Evolutionary conservation across 1,284 basidiomycete species (phyloP).

Genomic region (Ceratorhiza oryzae-sativae): DNA sequence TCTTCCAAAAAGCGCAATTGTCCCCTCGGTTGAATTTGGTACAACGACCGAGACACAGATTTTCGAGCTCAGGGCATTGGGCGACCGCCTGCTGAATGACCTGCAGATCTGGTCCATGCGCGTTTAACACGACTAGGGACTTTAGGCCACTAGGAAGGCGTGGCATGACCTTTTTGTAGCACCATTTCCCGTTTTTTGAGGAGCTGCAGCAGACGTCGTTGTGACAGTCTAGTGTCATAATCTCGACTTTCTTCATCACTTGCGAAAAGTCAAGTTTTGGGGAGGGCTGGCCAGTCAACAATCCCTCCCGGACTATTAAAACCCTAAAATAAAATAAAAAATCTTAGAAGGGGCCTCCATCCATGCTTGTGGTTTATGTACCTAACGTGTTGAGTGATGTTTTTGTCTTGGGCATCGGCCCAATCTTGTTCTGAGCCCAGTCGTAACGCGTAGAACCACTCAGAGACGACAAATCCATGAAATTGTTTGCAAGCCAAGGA

Average conservation of each 20-base stretch:
- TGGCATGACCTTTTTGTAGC: slow-evolving; percentile 31
- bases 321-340: not conserved
- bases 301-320: not conserved
- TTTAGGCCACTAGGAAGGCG: slow-evolving; percentile 6
- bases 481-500: not conserved
- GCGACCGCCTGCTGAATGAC: slow-evolving; percentile 22
- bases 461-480: not conserved
- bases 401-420: not conserved
- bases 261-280: not conserved
- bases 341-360: no score
- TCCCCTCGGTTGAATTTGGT: slow-evolving; percentile 20
- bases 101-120: slow-evolving; percentile 30
- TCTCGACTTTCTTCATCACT: not conserved
- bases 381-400: not conserved
- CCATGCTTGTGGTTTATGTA: not conserved
- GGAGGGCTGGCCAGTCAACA: not conserved
- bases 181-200: slow-evolving; percentile 2
- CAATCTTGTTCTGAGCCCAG: slow-evolving; percentile 2
- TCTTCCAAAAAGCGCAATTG: slow-evolving; percentile 21
- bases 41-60: slow-evolving; percentile 26
- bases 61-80: slow-evolving; percentile 26
- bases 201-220: slow-evolving; percentile 27
- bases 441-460: slow-evolving; percentile 10
- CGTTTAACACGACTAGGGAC: slow-evolving; percentile 21
- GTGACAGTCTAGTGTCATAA: slow-evolving; percentile 25